A percentile compares a stretch with the other conserved stretches of the same genome.
Evolutionary conservation across 805 yeast genomes (phyloP).

Genomic region (Wickerhamiella kazuoi): DNA sequence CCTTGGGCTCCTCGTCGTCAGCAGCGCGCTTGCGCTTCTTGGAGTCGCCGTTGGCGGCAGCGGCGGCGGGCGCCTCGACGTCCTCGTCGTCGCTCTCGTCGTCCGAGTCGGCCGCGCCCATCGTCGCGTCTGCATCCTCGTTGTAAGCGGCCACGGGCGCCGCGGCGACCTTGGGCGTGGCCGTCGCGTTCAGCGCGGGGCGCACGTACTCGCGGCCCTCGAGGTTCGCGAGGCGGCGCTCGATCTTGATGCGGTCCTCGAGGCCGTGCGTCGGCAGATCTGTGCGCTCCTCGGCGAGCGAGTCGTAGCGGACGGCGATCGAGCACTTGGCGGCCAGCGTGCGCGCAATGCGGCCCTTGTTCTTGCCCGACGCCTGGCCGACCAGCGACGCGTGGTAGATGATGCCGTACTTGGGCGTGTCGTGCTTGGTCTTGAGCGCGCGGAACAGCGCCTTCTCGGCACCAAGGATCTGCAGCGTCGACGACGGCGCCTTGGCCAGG

Average conservation of each 20-base stretch:
- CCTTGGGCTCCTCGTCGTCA: constrained; percentile 1
- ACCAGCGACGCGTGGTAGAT: constrained; percentile 89
- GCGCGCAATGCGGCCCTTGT: constrained; percentile 98
- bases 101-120: constrained; percentile 28
- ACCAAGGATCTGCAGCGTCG: constrained; percentile 92
- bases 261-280: constrained; percentile 84
- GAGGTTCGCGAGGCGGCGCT: constrained; percentile 78
- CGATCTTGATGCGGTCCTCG: constrained; percentile 82
- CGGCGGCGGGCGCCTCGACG: constrained; percentile 12
- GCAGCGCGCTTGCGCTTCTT: constrained; percentile 1
- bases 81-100: constrained; percentile 27
- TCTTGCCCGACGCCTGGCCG: constrained; percentile 86
- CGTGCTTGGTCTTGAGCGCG: constrained; percentile 90
- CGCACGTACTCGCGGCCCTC: constrained; percentile 88
- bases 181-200: constrained; percentile 57
- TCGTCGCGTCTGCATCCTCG: constrained; percentile 81
- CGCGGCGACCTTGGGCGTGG: constrained; percentile 72
- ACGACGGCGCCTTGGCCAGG: constrained; percentile 95
- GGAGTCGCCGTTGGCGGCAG: background rate
- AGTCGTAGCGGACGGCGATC: constrained; percentile 95
- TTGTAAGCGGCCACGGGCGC: constrained; percentile 77
- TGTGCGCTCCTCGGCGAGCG: constrained; percentile 87
- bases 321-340: constrained; percentile 98
- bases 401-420: constrained; percentile 91
- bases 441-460: constrained; percentile 95